Conservation (phyloP, 2,329 filamentous ascomycete genomes). For the Aciculosporium take region DNA sequence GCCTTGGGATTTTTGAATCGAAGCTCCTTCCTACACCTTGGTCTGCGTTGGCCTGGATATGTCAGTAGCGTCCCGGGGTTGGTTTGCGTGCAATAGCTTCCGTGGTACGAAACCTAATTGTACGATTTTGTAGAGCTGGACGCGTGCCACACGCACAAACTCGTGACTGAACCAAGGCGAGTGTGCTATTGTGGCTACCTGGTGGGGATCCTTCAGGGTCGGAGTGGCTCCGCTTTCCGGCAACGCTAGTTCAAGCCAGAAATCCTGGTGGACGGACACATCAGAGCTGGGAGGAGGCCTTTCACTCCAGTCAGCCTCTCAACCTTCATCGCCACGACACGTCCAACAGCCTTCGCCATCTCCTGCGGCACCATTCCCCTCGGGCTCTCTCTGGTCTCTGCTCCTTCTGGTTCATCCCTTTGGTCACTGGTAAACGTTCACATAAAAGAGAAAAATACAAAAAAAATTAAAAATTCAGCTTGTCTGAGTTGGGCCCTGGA, state of each 20-base stretch:
- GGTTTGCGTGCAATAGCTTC: no score
- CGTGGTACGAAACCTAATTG: no score
- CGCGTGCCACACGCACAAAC: no score
- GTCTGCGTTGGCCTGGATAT: no score
- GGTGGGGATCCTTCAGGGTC: no score
- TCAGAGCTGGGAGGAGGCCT: conserved; percentile 26
- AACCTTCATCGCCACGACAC: conserved; percentile 15
- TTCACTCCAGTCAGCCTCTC: conserved; percentile 26
- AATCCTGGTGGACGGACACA: conserved; percentile 16
- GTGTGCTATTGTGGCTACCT: no score
- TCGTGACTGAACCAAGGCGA: no score
- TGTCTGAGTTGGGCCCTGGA: conserved; percentile 27
- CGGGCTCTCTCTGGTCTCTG: conserved; percentile 16
- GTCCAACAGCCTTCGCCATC: conserved; percentile 12
- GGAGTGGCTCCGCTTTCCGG: conserved; percentile 1
- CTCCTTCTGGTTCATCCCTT: conserved; percentile 25
- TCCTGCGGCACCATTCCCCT: conserved; percentile 11
- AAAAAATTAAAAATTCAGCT: conserved; percentile 16
- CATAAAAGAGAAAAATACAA: no score
- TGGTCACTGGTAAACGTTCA: conserved; percentile 24
- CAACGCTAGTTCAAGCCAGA: conserved; percentile 12
- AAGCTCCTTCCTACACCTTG: no score
- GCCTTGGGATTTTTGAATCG: no score
- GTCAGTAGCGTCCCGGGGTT: no score
- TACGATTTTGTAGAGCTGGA: no score